Base-by-base conservation (phyloP, 106 monocot species). In the Dendrobium catenatum region DNA sequence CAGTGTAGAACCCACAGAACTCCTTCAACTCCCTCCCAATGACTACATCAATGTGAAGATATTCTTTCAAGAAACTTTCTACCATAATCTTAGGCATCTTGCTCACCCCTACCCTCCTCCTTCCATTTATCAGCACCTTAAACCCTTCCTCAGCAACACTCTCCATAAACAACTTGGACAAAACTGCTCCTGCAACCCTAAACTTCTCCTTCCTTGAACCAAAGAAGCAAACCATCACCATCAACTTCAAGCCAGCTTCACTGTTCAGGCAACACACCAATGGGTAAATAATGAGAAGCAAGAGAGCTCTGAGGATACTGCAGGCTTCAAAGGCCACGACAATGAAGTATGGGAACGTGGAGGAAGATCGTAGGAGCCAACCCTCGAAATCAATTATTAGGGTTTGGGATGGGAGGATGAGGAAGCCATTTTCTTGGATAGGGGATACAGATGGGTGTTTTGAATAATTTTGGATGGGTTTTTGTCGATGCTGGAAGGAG, bases 261-360 rank as follows among this genome's bases (percentile, higher is more conserved):
- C 77, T 42, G 27, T 76, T 46, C 4, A 93, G 19, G 20, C 79
- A 85, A 13, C 77, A 88, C 0, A 95, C 17, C 9, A 91, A 15
- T 13, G 95, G 95, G 80, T 86, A 89, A 13, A 87, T 19, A 8
- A 90, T 17, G 29, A 95, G 82, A 51, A 95, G 95, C 15, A 93
- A 67, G 42, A 95, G 86, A 6, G 80, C 93, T 48, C 95, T 86
- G 13, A 93, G 42, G 68, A 89, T 29, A 42, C 88, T 82, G 7
- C 93, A 91, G 9, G 42, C 88, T 76, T 95, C 95, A 49, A 95
- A 37, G 29, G 95, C 95, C 18, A 95, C 95, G 19, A 91, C 80
- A 93, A 95, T 91, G 89, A 95, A 95, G 86, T 95, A 95, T 6
- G 91, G 93, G 85, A 93, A 95, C 58, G 73, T 73, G 56, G 84